phyloP scores from a whole-genome alignment of 208 protist species.

The Entamoeba nuttalli region DNA sequence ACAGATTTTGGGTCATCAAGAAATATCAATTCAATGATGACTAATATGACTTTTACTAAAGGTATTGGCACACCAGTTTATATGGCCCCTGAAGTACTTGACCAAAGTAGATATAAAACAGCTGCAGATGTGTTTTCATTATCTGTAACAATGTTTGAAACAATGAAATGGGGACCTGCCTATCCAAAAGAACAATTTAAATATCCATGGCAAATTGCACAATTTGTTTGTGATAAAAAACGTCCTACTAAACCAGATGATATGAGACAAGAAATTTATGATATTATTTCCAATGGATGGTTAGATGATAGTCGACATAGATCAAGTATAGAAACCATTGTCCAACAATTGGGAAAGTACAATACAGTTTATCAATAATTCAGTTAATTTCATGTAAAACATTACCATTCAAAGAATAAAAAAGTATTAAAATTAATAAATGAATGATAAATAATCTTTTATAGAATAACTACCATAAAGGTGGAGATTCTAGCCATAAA shows the following conservation, averaged over 20 bases:
- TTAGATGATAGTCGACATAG: background rate
- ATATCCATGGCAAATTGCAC: background rate
- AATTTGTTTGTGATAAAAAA: background rate
- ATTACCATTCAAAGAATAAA: too few relatives aligned
- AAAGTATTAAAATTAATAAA: too few relatives aligned
- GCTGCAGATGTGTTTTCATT: conserved; percentile 44
- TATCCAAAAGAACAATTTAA: background rate
- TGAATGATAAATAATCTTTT: too few relatives aligned
- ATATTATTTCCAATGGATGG: conserved; percentile 1
- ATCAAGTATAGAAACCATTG: background rate
- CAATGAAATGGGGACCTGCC: conserved; percentile 31
- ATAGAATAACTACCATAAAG: background rate
- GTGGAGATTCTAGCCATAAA: background rate
- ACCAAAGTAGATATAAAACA: conserved; percentile 22
- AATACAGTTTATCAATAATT: background rate
- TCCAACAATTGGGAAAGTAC: background rate
- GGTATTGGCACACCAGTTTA: conserved; percentile 16
- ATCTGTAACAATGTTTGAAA: conserved; percentile 36
- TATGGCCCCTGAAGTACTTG: conserved; percentile 38
- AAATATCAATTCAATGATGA: background rate
- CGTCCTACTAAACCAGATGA: background rate
- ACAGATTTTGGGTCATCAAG: conserved; percentile 10
- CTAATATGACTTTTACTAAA: background rate
- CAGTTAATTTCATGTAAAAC: background rate
- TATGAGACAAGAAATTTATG: background rate